Evolutionary conservation across 345 rosid genomes (phyloP).

Genomic region (Mangifera indica): DNA sequence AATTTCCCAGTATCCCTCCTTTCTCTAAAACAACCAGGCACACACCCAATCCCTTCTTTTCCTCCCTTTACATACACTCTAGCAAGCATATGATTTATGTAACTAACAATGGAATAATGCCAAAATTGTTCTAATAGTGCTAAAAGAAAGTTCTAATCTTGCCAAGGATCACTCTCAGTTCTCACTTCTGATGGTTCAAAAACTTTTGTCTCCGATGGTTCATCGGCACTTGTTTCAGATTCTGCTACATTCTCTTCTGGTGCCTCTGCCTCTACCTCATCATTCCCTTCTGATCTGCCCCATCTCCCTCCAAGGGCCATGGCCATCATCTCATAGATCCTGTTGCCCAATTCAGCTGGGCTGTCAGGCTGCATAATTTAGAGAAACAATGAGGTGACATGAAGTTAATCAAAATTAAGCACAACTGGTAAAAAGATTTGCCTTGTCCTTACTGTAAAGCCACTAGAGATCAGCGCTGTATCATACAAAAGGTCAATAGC

Average conservation of each 20-base stretch:
- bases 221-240: slow-evolving; percentile 25
- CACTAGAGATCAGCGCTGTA: slow-evolving; percentile 93
- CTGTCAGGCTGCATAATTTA: slow-evolving; percentile 76
- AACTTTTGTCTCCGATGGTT: slow-evolving; percentile 50
- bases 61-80: background rate
- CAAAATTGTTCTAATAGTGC: background rate
- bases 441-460: slow-evolving; percentile 69
- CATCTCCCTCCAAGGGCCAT: slow-evolving; percentile 98
- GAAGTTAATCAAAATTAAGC: background rate
- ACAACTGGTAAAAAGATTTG: background rate
- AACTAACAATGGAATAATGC: background rate
- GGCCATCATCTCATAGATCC: slow-evolving; percentile 97
- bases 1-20: background rate
- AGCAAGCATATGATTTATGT: background rate
- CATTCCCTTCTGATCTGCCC: slow-evolving; percentile 72
- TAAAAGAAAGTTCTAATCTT: slow-evolving; percentile 31
- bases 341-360: slow-evolving; percentile 91
- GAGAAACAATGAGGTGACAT: slow-evolving; percentile 1
- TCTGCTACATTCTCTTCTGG: slow-evolving; percentile 31
- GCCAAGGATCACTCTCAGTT: slow-evolving; percentile 89
- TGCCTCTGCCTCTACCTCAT: slow-evolving; percentile 24
- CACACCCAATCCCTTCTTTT: background rate
- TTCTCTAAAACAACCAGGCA: too few species aligned
- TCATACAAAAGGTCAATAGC: slow-evolving; percentile 89
- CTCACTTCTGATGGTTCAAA: slow-evolving; percentile 93